Evolutionary conservation across 2,329 filamentous ascomycete species (phyloP), one percentile per base, ranked within the genome.

Genomic region (Fusarium kyushuense): DNA sequence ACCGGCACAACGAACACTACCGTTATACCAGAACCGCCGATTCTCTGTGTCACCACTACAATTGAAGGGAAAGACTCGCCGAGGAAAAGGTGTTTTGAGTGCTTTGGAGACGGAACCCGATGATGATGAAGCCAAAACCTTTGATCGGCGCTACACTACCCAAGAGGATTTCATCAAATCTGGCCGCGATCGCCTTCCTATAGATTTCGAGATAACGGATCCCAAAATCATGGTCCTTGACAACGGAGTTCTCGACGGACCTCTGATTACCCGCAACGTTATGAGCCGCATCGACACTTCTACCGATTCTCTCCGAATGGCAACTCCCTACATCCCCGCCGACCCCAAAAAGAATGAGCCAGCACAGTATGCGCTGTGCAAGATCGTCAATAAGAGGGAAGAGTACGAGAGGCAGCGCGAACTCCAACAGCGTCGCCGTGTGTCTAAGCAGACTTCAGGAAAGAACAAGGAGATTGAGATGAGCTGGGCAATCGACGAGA

Each of bases 401-500:
- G 79, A 85, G 54, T 82, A 75, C 73, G 82, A 70, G 78, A 77
- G 76, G 54, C 78, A 80, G 62, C 78, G 82, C 68, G 76, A 78
- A 49, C 69, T 77, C 41, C 83, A 83, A 64, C 79, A 83, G 63
- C 81, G 79, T 67, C 80, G 81, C 65, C 78, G 79, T 71, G 82
- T 76, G 68, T 81, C 82, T 45, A 79, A 81, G 60, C 70, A 72
- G 71, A 74, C 80, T 65, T 76, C 78, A 68, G 63, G 80, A 35
- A 84, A 82, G 68, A 76, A 79, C 17, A 97, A 97, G 81, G 90
- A 90, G 75, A 78, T 97, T n/a, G 94, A 97, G 80, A 72, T 98
- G 72, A 95, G 93, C 78, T 98, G 94, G 94, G 89, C 90, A 33
- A 96, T 97, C 74, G 89, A 89, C 63, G 75, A 79, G 14, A 87